These are phyloP conservation scores for Neonectria magnoliae DNA, from an alignment of 2,329 filamentous ascomycete genomes.

Conservation along the genomic window DNA sequence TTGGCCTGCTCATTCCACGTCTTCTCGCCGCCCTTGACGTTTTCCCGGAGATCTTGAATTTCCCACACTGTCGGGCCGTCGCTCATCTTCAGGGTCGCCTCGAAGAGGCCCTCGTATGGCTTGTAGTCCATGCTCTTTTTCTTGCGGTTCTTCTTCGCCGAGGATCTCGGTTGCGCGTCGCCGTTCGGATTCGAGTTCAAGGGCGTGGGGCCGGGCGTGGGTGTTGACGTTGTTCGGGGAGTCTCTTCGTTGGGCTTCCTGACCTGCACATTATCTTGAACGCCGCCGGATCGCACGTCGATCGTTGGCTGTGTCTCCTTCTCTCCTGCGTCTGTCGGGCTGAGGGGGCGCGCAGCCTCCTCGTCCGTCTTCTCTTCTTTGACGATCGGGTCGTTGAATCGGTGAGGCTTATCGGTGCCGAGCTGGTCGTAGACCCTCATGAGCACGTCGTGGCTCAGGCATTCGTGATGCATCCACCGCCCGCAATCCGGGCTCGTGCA, in stretches of 20 bases:
- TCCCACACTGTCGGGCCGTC: slow-evolving; percentile 60
- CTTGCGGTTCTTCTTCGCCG: slow-evolving; percentile 51
- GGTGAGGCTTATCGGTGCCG: slow-evolving; percentile 62
- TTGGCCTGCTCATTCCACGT: slow-evolving; percentile 61
- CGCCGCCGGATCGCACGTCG: slow-evolving; percentile 60
- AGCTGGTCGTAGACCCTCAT: slow-evolving; percentile 60
- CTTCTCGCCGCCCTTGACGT: slow-evolving; percentile 60
- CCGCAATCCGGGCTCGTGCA: slow-evolving; percentile 65
- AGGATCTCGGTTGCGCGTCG: slow-evolving; percentile 40
- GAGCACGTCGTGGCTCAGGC: slow-evolving; percentile 66
- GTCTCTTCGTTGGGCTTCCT: slow-evolving; percentile 48
- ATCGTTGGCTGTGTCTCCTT: slow-evolving; percentile 63
- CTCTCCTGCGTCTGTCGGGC: slow-evolving; percentile 61
- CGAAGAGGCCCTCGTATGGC: slow-evolving; percentile 63
- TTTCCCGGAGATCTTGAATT: slow-evolving; percentile 61
- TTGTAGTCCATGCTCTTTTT: slow-evolving; percentile 52
- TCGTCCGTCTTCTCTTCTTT: slow-evolving; percentile 52
- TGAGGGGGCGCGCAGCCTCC: slow-evolving; percentile 54
- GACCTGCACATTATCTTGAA: slow-evolving; percentile 51
- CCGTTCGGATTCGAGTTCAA: slow-evolving; percentile 23
- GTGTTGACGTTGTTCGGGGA: slow-evolving; percentile 45
- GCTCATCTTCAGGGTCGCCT: slow-evolving; percentile 60
- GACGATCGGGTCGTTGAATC: slow-evolving; percentile 49
- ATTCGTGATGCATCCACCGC: slow-evolving; percentile 72
- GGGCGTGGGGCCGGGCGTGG: slow-evolving; percentile 45